A percentile compares a stretch with the other conserved stretches of the same genome.
phyloP scores from a whole-genome alignment of 805 yeast genomes.

The Vanderwaltozyma polyspora region DNA sequence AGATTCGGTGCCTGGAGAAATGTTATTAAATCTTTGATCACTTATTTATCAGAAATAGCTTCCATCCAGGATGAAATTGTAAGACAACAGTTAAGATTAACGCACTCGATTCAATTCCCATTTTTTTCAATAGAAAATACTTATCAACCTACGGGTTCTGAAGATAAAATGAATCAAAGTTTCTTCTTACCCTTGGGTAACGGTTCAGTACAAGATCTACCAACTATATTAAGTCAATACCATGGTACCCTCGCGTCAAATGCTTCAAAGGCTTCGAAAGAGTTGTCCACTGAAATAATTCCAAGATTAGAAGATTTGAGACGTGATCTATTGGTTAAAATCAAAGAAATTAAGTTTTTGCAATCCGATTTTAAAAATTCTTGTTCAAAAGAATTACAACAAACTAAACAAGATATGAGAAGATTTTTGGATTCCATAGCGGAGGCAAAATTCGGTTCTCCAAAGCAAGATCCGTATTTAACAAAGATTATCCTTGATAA shows the following conservation, averaged over 20 bases:
- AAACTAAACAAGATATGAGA: conserved; percentile 47
- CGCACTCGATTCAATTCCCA: conserved; percentile 56
- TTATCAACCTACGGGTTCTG: conserved; percentile 17
- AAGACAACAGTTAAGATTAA: conserved; percentile 70
- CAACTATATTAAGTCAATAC: conserved; percentile 55
- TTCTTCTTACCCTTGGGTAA: conserved; percentile 69
- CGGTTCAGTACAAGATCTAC: conserved; percentile 76
- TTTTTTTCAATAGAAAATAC: conserved; percentile 23
- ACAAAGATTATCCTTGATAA: conserved; percentile 61
- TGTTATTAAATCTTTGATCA: conserved; percentile 61
- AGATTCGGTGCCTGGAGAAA: conserved; percentile 83
- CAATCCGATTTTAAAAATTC: conserved; percentile 77
- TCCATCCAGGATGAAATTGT: conserved; percentile 82
- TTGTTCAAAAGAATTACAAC: conserved; percentile 55
- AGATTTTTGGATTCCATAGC: conserved; percentile 54
- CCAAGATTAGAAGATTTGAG: conserved; percentile 60
- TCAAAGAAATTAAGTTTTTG: conserved; percentile 74
- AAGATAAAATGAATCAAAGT: conserved; percentile 22
- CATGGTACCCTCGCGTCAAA: conserved; percentile 50
- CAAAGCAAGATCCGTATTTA: conserved; percentile 70
- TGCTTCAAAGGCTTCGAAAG: conserved; percentile 50
- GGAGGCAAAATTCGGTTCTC: conserved; percentile 20
- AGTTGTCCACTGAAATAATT: conserved; percentile 47
- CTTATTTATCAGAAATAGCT: conserved; percentile 68
- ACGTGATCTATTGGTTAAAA: conserved; percentile 70